Base-by-base conservation (phyloP, 768 basidiomycete genomes). In the Leccinum barrowsii region DNA sequence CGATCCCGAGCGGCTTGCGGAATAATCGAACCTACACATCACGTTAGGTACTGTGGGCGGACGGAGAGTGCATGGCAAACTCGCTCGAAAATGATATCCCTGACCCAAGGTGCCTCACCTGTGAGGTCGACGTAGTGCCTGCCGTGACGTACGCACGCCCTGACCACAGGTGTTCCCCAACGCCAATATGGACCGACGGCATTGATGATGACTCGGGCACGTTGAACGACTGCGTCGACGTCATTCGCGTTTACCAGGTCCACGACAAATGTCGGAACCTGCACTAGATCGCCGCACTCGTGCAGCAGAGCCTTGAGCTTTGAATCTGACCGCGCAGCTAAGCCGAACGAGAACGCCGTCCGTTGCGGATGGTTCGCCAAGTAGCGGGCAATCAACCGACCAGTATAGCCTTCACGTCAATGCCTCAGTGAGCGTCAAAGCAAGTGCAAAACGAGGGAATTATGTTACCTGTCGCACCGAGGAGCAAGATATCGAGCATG, bases 81-180 rank as follows among this genome's bases (percentile, higher is more conserved):
- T 65, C 62, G 85, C 87, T 80, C 68, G 28, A 73, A 34, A 50
- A 91, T 83, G 52, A 92, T 86, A 13, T 83, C 74, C 59, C 74
- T 75, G 49, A 89, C 80, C 84, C 87, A 94, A 3, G 77, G 74
- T 0, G 80, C 73, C 70, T 95, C 93, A 7, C 89, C 88, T 2
- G 88, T 84, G 34, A 94, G 76, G 72, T 98, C 95, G 26, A 93
- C 85, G 69, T 96, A 96, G 72, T 95, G 92, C 7, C 83, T 81
- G 5, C 89, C 86, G 58, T 87, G 75, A 35, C 75, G 75, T 5
- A 86, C 89, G 61, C 94, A 96, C 4, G 89, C 86, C 57, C 82
- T 90, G 19, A 92, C 89, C 12, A 94, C 86, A 8, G 83, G 79
- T n/a, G 84, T 84, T 3, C 91, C 89, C 74, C 80, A 89, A 6